These are phyloP conservation scores for Moricandia arvensis DNA, from an alignment of 345 rosid species.

Conservation along the genomic window DNA sequence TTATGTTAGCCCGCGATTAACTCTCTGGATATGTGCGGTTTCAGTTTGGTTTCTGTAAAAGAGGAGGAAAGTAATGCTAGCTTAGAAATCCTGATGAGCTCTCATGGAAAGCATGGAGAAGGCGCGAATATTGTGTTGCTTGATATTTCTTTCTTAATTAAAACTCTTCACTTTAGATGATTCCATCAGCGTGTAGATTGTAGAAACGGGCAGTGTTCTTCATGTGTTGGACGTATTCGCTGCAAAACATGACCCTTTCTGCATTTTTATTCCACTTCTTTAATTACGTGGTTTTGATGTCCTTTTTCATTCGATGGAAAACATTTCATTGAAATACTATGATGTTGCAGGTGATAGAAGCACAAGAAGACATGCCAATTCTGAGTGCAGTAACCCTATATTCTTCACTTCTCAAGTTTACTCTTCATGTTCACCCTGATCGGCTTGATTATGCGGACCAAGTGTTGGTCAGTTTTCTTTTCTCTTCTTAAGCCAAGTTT, in stretches of 20 bases:
- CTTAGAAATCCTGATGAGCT: slow-evolving; percentile 3
- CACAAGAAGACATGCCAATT: slow-evolving; percentile 88
- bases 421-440: slow-evolving; percentile 98
- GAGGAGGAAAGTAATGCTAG: slow-evolving; percentile 21
- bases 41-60: slow-evolving; percentile 3
- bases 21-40: slow-evolving; percentile 1
- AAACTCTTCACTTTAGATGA: no score
- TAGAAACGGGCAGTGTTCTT: neutral
- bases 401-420: slow-evolving; percentile 95
- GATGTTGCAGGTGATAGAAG: slow-evolving; percentile 84
- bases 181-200: no score
- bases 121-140: slow-evolving; percentile 11
- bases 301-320: slow-evolving; percentile 2
- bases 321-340: neutral
- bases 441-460: slow-evolving; percentile 99
- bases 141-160: neutral
- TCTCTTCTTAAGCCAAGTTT: slow-evolving; percentile 14
- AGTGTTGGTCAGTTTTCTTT: slow-evolving; percentile 47
- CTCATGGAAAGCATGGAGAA: slow-evolving; percentile 5
- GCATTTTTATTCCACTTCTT: slow-evolving; percentile 5
- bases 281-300: neutral
- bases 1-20: neutral
- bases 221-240: neutral
- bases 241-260: slow-evolving; percentile 10
- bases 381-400: slow-evolving; percentile 91